Percentiles rank a stretch among this genome's conserved stretches.
These are phyloP conservation scores for Phaeophleospora eucalypticola DNA, from an alignment of 2,329 filamentous ascomycete genomes.

Conservation along the genomic window DNA sequence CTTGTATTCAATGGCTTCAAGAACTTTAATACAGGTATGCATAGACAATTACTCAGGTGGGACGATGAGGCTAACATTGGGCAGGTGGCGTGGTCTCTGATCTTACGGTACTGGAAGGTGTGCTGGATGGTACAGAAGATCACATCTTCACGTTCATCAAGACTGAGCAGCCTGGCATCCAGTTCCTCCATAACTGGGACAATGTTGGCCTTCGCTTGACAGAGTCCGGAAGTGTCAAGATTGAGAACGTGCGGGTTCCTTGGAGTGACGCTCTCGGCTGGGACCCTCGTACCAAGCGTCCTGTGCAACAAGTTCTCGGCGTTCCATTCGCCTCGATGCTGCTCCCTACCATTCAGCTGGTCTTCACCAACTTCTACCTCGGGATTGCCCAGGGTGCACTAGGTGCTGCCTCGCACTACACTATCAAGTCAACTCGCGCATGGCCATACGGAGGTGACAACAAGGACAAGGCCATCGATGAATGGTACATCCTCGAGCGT, in stretches of 20 bases:
- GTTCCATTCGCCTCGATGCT: conserved; percentile 56
- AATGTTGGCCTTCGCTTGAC: conserved; percentile 61
- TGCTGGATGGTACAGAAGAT: conserved; percentile 53
- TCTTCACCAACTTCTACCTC: conserved; percentile 64
- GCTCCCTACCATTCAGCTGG: conserved; percentile 60
- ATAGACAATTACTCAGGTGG: background rate
- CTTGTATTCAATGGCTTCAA: conserved; percentile 61
- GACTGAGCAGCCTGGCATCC: conserved; percentile 55
- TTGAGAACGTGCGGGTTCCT: conserved; percentile 53
- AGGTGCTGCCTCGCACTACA: conserved; percentile 54
- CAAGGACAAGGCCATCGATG: conserved; percentile 56
- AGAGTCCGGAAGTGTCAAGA: conserved; percentile 60
- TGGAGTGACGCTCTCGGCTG: conserved; percentile 63
- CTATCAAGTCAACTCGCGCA: conserved; percentile 52
- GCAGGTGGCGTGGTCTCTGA: conserved; percentile 59
- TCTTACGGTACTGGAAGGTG: conserved; percentile 61
- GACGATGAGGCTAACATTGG: background rate
- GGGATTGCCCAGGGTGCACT: conserved; percentile 60
- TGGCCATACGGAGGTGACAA: conserved; percentile 64
- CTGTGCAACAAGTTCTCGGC: conserved; percentile 47
- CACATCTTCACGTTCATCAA: conserved; percentile 61
- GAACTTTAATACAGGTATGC: conserved; percentile 57
- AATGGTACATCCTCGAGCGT: conserved; percentile 62
- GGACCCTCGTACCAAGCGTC: conserved; percentile 49
- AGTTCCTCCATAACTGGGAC: conserved; percentile 60